phyloP scores from a whole-genome alignment of 306 rosid genomes.

The Gastrolobium villosum region DNA sequence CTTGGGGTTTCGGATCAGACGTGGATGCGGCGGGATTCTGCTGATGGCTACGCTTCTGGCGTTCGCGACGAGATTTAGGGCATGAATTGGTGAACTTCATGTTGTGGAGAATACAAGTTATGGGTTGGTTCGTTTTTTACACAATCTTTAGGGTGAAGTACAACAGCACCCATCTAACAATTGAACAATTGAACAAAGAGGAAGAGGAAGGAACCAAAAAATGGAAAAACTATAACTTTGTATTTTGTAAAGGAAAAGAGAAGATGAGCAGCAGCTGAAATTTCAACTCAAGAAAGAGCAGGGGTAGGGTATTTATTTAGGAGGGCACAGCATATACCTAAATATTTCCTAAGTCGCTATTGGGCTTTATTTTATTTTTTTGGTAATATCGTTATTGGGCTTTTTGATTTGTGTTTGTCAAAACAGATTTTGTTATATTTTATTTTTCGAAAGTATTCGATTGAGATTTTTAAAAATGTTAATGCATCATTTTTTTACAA shows the following conservation, averaged over 20 bases:
- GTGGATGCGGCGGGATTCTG: background rate
- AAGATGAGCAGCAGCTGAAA: background rate
- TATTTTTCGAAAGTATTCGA: too few species aligned
- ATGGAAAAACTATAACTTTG: too few species aligned
- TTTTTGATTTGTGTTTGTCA: too few species aligned
- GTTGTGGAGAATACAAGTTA: slow-evolving; percentile 16
- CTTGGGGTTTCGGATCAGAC: slow-evolving; percentile 5
- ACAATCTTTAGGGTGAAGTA: slow-evolving; percentile 56
- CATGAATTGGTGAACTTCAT: slow-evolving; percentile 12
- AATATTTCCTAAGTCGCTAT: too few species aligned
- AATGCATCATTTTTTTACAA: too few species aligned
- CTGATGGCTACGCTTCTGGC: slow-evolving; percentile 31
- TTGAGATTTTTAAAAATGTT: too few species aligned
- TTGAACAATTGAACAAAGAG: background rate
- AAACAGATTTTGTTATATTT: too few species aligned
- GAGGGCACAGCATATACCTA: too few species aligned
- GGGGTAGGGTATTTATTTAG: background rate
- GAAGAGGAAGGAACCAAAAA: background rate
- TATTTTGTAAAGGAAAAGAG: background rate
- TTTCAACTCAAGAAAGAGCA: background rate
- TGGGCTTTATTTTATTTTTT: too few species aligned
- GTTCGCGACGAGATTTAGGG: slow-evolving; percentile 40
- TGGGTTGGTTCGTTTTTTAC: background rate
- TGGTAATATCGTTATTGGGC: too few species aligned
- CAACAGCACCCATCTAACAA: slow-evolving; percentile 50